Evolutionary conservation across 108 stramenopile species (phyloP), one percentile per base, ranked within the genome.

Genomic region (Cyclotella sp.): DNA sequence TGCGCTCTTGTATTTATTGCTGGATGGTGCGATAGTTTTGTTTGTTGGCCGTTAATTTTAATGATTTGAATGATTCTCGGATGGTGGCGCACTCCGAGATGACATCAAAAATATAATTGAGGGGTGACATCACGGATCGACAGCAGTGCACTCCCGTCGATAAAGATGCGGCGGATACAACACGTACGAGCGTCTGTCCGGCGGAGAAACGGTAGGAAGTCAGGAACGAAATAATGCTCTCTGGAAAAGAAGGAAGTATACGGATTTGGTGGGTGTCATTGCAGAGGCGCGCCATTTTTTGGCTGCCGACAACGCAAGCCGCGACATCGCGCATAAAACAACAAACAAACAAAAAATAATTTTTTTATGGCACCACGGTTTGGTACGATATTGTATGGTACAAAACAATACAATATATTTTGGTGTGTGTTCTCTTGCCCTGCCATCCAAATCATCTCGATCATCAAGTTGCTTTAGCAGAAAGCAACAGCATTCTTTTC

Each of bases 121-220:
- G 47, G 2, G 47, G 47, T 49, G 47, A 49, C 47, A 49, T 49
- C 47, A 49, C 47, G 47, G n/a, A n/a, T n/a, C 18, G 9, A 49
- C 11, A 45, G 44, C 18, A 3, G 47, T 16, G 47, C 47, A n/a
- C 18, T 49, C n/a, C n/a, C n/a, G n/a, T n/a, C n/a, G n/a, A n/a
- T n/a, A n/a, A n/a, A n/a, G n/a, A n/a, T n/a, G 9, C 47, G 6
- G 47, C 18, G 1, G 47, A n/a, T 49, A n/a, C 6, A 49, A 49
- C 47, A 49, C 47, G 47, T 49, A 49, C 47, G 47, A 2, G 34
- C 47, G 47, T 49, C 47, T 49, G 47, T 49, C 47, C n/a, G 47
- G 47, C 47, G 47, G 1, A 3, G 6, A 49, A 49, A 3, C 6
- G 47, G 1, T 49, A 49, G 47, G 9, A n/a, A 49, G 15, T 49